These are phyloP conservation scores for Tetracladium setigerum DNA, from an alignment of 495 filamentous ascomycete genomes.

Conservation along the genomic window DNA sequence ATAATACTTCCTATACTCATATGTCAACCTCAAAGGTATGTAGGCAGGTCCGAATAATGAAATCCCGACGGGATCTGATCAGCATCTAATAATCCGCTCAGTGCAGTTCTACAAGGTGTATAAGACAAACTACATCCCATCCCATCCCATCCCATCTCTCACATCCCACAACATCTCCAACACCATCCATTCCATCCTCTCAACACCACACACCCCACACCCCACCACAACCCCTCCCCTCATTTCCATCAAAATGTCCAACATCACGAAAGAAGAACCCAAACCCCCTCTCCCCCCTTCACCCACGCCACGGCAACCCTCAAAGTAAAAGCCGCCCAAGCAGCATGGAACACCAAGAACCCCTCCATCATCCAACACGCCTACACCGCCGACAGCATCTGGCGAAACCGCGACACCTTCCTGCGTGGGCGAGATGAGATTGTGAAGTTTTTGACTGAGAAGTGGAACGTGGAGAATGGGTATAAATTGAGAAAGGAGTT, in stretches of 20 bases:
- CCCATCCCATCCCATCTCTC: too few species aligned
- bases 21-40: too few species aligned
- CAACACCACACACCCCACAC: too few species aligned
- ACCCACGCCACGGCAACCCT: constrained; percentile 60
- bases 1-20: too few species aligned
- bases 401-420: constrained; percentile 74
- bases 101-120: too few species aligned
- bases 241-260: background rate
- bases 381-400: constrained; percentile 73
- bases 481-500: constrained; percentile 84
- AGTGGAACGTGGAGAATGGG: constrained; percentile 67
- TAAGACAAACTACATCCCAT: too few species aligned
- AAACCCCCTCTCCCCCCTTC: constrained; percentile 65
- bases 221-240: too few species aligned
- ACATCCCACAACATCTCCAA: too few species aligned
- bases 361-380: constrained; percentile 56
- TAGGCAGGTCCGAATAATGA: too few species aligned
- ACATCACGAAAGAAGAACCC: constrained; percentile 5
- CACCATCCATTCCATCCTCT: too few species aligned
- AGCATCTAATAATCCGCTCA: too few species aligned
- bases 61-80: too few species aligned
- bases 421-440: constrained; percentile 62
- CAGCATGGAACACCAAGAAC: constrained; percentile 77
- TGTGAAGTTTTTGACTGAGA: constrained; percentile 61
- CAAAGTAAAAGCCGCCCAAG: constrained; percentile 83